Base-by-base conservation (phyloP, 2,329 filamentous ascomycete species). In the Fusarium xyrophilum region DNA sequence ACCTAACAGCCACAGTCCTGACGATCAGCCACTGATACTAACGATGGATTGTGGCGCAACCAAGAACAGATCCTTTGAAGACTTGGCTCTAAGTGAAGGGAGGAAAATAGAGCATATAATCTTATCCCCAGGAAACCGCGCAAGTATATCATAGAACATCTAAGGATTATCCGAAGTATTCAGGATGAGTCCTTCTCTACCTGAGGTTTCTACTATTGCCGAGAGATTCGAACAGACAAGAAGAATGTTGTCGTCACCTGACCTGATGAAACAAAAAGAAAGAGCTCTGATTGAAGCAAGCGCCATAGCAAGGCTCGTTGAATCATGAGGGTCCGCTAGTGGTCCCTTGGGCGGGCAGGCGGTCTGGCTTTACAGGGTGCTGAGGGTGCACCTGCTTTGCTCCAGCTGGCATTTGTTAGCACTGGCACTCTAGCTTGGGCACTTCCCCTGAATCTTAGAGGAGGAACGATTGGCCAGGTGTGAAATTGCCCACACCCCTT, bases 401-500 rank as follows among this genome's bases (percentile, higher is more conserved):
- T 46, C 52, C 58, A 46, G 50, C 57, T 63, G 47, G 55, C 39
- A 58, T 40, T 60, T 53, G 35, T 43, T 48, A 47, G 54, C 59
- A 56, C 55, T 68, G 63, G 67, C 64, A 50, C 60, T 66, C 53
- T 50, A 52, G 52, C 59, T 54, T 61, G 54, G 64, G 68, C 55
- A 60, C 67, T 68, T 71, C 74, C 74, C 74, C 74, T 75, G 74
- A 75, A 70, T 72, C 62, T 64, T 56, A 65, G 64, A 65, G 74
- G 63, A 76, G 65, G 74, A 73, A 62, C 75, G 72, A 76, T 75
- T 75, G 74, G 74, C 74, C 67, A 73, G 60, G 72, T 74, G 64
- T 58, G 74, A 76, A 76, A 76, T 76, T 76, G 74, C 68, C 74
- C 67, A 68, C 69, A 63, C 71, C 71, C 72, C 68, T 70, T 73